A percentile compares a stretch with the other conserved stretches of the same genome.
Evolutionary conservation across 2,329 filamentous ascomycete species (phyloP).

Genomic region (Neobulgaria alba): DNA sequence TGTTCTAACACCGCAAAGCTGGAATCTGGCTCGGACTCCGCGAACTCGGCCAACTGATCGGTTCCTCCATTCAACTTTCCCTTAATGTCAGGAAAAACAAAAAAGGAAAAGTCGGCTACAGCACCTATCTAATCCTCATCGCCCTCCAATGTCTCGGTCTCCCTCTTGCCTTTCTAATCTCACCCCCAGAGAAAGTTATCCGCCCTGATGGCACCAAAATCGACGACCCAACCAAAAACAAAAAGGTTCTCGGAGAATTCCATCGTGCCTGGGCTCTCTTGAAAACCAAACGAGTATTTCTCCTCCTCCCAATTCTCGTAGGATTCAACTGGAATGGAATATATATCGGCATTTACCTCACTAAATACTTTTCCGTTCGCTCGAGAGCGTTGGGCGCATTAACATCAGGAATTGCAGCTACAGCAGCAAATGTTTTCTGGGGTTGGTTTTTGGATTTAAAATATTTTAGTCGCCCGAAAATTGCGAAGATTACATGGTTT

Average conservation of each 20-base stretch:
- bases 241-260: constrained; percentile 50
- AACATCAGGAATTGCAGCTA: constrained; percentile 55
- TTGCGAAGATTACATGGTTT: constrained; percentile 42
- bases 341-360: constrained; percentile 48
- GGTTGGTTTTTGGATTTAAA: constrained; percentile 32
- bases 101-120: constrained; percentile 58
- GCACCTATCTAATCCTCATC: constrained; percentile 61
- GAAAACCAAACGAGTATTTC: constrained; percentile 47
- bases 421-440: constrained; percentile 54
- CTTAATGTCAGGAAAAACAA: constrained; percentile 48
- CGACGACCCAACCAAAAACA: constrained; percentile 44
- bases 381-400: constrained; percentile 61
- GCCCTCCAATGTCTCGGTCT: constrained; percentile 57
- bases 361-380: constrained; percentile 59
- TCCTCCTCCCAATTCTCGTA: constrained; percentile 56
- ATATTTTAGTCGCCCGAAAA: constrained; percentile 25
- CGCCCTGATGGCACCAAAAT: constrained; percentile 49
- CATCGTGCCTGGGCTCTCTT: constrained; percentile 49
- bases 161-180: constrained; percentile 53
- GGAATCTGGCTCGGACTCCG: constrained; percentile 57
- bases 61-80: constrained; percentile 61
- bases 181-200: constrained; percentile 50
- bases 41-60: constrained; percentile 57
- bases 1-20: constrained; percentile 30
- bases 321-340: constrained; percentile 56